These are phyloP conservation scores for Sclerotinia trifoliorum DNA, from an alignment of 2,329 filamentous ascomycete genomes.

Conservation along the genomic window DNA sequence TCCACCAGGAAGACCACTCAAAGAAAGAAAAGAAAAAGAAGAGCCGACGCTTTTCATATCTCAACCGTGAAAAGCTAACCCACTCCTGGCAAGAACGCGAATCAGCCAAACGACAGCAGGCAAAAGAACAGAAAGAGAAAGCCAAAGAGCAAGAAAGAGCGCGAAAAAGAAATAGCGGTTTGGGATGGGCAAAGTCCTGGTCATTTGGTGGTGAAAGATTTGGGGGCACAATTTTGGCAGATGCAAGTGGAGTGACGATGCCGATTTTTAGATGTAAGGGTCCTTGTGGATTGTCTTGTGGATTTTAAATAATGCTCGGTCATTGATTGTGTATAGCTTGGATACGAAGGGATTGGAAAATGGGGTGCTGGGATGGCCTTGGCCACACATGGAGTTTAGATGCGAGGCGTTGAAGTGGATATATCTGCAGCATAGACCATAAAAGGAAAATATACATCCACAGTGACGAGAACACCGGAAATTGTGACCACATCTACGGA, in stretches of 20 bases:
- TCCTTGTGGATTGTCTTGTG: conserved; percentile 11
- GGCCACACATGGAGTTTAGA: neutral
- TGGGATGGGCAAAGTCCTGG: conserved; percentile 18
- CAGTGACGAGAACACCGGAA: neutral
- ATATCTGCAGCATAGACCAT: conserved; percentile 6
- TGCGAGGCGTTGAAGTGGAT: neutral
- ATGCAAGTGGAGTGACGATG: conserved; percentile 15
- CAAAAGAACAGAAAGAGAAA: neutral
- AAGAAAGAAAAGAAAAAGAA: neutral
- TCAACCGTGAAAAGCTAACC: neutral
- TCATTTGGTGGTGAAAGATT: conserved; percentile 19
- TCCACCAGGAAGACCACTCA: neutral
- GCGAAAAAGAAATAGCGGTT: conserved; percentile 8
- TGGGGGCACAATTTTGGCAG: conserved; percentile 14
- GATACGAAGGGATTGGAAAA: neutral
- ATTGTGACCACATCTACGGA: neutral
- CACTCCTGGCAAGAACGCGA: neutral
- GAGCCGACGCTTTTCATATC: no score
- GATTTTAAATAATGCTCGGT: neutral
- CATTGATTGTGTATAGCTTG: conserved; percentile 1
- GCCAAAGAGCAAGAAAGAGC: conserved; percentile 6
- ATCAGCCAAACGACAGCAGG: neutral
- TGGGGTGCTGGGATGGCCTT: neutral
- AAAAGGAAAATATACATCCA: neutral
- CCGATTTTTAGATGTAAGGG: conserved; percentile 17